Conservation (phyloP, 306 rosid genomes). For the Leucaena leucocephala region DNA sequence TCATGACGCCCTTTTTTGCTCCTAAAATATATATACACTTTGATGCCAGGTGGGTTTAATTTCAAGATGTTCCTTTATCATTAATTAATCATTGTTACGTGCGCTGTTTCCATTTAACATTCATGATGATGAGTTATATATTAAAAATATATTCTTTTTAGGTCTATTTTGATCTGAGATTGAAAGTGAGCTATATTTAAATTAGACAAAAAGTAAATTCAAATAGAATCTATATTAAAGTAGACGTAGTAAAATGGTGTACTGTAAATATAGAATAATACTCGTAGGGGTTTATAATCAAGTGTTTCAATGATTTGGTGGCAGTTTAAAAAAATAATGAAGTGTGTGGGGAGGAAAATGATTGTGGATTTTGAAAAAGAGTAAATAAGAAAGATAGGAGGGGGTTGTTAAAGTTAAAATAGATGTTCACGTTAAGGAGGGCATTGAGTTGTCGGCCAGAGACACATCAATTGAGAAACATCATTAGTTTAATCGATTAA, state of each 20-base stretch:
- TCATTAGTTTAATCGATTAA: neutral
- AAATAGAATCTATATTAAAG: neutral
- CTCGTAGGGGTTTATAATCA: too few relatives aligned
- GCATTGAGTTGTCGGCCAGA: slow-evolving; percentile 28
- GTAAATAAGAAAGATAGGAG: neutral
- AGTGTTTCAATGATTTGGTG: neutral
- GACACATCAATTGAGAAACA: neutral
- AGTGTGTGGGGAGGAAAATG: neutral
- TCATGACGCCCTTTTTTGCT: neutral
- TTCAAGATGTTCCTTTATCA: neutral
- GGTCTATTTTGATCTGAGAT: neutral
- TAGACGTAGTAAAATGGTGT: neutral
- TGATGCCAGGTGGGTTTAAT: neutral
- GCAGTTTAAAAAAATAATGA: too few relatives aligned
- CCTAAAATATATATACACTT: neutral
- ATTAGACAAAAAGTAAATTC: neutral
- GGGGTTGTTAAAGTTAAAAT: neutral
- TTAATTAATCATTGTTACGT: neutral
- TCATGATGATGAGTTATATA: too few relatives aligned
- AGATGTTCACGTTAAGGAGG: neutral
- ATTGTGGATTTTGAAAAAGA: neutral
- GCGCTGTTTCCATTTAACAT: neutral
- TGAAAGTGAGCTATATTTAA: neutral
- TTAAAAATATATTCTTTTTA: neutral
- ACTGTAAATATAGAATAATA: neutral